These are phyloP conservation scores for Adiantum capillusveneris DNA, from an alignment of 75 land plant genomes.

Conservation along the genomic window DNA sequence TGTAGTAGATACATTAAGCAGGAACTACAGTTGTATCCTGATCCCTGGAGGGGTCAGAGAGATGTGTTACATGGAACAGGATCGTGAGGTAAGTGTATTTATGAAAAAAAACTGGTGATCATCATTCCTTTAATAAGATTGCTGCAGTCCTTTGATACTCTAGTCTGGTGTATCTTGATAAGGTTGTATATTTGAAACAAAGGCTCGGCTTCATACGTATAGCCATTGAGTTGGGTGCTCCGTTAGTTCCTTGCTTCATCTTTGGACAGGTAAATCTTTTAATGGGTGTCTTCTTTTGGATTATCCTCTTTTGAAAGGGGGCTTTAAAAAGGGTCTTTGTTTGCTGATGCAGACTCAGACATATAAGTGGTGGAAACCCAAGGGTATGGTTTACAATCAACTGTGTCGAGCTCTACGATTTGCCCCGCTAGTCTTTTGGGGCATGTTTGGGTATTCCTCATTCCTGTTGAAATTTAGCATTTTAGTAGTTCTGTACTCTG, in stretches of 20 bases:
- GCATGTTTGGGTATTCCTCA: conserved; percentile 53
- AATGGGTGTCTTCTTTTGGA: neutral
- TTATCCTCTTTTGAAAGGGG: neutral
- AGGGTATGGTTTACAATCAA: conserved; percentile 48
- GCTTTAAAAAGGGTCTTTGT: neutral
- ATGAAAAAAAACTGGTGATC: neutral
- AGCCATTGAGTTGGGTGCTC: conserved; percentile 81
- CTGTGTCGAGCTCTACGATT: conserved; percentile 62
- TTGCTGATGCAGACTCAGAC: conserved; percentile 21
- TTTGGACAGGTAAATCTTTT: conserved; percentile 75
- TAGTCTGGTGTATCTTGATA: conserved; percentile 2
- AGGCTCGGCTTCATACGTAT: conserved; percentile 87
- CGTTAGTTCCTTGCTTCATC: conserved; percentile 86
- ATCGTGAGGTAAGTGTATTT: conserved; percentile 49
- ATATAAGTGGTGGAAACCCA: conserved; percentile 79
- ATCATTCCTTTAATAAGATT: neutral
- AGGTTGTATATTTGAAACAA: conserved; percentile 64
- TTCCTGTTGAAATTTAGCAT: too few species aligned
- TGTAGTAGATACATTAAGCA: conserved; percentile 44
- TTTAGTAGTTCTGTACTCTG: too few species aligned
- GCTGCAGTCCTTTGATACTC: neutral
- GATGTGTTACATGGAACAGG: conserved; percentile 59
- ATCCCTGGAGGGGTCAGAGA: conserved; percentile 94
- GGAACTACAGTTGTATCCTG: conserved; percentile 70
- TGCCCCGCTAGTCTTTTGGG: conserved; percentile 86